These are phyloP conservation scores for Pseudonectria foliicola DNA, from an alignment of 2,329 filamentous ascomycete species.

Conservation along the genomic window DNA sequence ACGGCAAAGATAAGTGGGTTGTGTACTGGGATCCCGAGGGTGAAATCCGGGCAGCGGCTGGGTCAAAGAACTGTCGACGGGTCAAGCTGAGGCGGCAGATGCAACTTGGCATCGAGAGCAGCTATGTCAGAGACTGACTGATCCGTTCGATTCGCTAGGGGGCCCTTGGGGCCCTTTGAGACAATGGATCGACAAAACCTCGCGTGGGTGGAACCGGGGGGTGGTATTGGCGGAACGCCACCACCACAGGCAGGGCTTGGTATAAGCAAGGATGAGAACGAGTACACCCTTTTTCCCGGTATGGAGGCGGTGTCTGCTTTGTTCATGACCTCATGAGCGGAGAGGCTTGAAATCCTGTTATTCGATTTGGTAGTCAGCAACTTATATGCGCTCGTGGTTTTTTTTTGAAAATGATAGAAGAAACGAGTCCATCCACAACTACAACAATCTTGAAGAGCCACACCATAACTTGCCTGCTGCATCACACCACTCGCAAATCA, in stretches of 20 bases:
- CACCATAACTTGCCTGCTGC: conserved; percentile 12
- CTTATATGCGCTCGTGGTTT: conserved; percentile 17
- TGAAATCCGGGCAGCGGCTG: conserved; percentile 20
- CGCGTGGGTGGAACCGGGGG: conserved; percentile 1
- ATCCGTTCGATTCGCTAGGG: background rate
- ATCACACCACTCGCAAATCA: conserved; percentile 1
- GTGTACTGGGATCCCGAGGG: conserved; percentile 36
- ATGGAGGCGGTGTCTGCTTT: conserved; percentile 3
- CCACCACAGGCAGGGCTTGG: too few species aligned
- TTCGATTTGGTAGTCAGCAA: conserved; percentile 8
- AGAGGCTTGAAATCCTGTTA: conserved; percentile 23
- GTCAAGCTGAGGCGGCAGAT: conserved; percentile 33
- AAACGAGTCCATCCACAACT: conserved; percentile 16
- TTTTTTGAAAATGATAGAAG: conserved; percentile 20
- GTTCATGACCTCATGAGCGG: conserved; percentile 23
- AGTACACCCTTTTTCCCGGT: background rate
- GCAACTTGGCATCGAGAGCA: conserved; percentile 39
- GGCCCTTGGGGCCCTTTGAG: too few species aligned
- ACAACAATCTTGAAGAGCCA: conserved; percentile 7
- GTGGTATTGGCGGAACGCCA: background rate
- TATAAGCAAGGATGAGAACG: background rate
- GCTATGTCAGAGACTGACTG: conserved; percentile 32
- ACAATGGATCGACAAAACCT: conserved; percentile 1
- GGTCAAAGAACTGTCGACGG: conserved; percentile 25
- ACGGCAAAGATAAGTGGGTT: conserved; percentile 30